Base-by-base conservation (phyloP, 331 rosid genomes). In the Arachis monticola region DNA sequence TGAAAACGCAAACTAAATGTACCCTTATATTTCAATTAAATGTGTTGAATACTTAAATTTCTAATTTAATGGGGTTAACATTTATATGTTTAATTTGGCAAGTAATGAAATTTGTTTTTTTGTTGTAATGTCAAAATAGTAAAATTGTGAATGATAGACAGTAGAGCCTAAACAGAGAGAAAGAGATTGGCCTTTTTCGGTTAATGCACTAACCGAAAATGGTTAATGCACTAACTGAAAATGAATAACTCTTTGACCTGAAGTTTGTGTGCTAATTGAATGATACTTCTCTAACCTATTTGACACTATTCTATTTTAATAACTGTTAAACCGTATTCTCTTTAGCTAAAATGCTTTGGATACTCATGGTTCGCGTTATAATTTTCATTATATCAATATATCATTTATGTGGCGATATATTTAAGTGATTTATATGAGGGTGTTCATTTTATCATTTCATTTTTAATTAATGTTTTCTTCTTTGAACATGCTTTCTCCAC, bases 401-500 rank as follows among this genome's bases (percentile, higher is more conserved):
- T n/a, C 13, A 42, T 6, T 7, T 55, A 7, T 73, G 27, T 48
- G 68, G 45, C 65, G 73, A 40, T 56, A 9, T 47, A 11, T 56
- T 64, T 70, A 12, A 55, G 52, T 47, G 60, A 40, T 56, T 42
- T 30, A 51, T 38, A 44, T 53, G 48, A 80, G 44, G n/a, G 60
- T 62, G 60, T 60, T 60, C 10, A 10, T 41, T 10, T 42, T 82
- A 53, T 44, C 59, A 60, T 75, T 31, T 64, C 2, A 5, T 11
- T 45, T 56, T 61, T 31, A 50, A 46, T 78, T 56, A 38, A 63
- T 6, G 44, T 70, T 1, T 76, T 59, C 70, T 81, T n/a, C 71
- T 74, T 72, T 32, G 53, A 65, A 53, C 71, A 32, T 41, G 45
- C 42, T 13, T 74, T 41, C 12, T 41, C 12, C 83, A 85, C 93